Conservation (phyloP, 2,329 filamentous ascomycete genomes). For the Aspergillus candidus region DNA sequence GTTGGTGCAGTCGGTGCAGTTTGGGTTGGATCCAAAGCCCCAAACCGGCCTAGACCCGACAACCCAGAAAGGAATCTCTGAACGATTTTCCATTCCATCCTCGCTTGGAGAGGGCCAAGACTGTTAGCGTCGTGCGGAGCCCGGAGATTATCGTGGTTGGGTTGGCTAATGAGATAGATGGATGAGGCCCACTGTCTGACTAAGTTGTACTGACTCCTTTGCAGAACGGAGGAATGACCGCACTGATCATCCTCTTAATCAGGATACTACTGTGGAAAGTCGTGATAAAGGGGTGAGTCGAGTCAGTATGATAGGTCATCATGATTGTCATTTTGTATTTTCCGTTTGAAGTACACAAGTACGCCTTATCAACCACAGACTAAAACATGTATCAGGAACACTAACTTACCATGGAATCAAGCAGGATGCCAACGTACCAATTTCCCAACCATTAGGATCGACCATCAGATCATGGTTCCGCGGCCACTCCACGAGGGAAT, state of each 20-base stretch:
- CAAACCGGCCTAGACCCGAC: constrained; percentile 9
- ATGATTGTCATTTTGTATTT: too few species aligned
- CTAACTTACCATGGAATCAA: too few species aligned
- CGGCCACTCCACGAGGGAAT: background rate
- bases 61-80: constrained; percentile 16
- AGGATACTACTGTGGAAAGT: too few species aligned
- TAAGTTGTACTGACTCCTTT: background rate
- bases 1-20: too few species aligned
- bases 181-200: constrained; percentile 2
- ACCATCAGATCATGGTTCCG: constrained; percentile 10
- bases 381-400: too few species aligned
- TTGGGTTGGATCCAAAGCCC: constrained; percentile 4
- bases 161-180: constrained; percentile 10
- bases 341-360: too few species aligned
- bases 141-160: constrained; percentile 23
- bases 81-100: constrained; percentile 12
- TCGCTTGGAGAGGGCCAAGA: constrained; percentile 15
- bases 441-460: constrained; percentile 15
- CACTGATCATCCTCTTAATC: too few species aligned
- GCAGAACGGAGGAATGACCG: constrained; percentile 3
- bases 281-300: too few species aligned
- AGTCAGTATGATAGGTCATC: too few species aligned
- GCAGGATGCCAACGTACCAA: background rate
- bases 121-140: constrained; percentile 12
- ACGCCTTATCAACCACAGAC: too few species aligned